Conservation (phyloP, 2,329 filamentous ascomycete genomes). For the Bipolaris zeicola region DNA sequence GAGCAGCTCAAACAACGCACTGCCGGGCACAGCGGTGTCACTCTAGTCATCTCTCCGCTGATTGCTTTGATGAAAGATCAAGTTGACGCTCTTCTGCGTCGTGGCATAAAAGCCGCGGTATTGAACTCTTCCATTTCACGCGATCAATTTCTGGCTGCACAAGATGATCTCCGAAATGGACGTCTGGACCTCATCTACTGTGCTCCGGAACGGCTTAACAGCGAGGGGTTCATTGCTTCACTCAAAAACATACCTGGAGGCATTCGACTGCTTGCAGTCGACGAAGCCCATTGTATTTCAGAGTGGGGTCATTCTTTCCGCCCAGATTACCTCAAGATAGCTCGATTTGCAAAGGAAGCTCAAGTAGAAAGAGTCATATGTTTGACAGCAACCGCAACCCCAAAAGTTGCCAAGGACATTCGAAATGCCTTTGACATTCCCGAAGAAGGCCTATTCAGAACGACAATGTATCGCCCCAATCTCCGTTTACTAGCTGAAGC, state of each 20-base stretch:
- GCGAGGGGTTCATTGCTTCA: slow-evolving; percentile 65
- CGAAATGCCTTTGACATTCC: slow-evolving; percentile 87
- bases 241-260: slow-evolving; percentile 70
- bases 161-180: slow-evolving; percentile 68
- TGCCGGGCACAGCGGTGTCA: slow-evolving; percentile 77
- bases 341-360: slow-evolving; percentile 75
- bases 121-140: slow-evolving; percentile 68
- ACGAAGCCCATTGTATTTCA: slow-evolving; percentile 94
- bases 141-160: slow-evolving; percentile 64
- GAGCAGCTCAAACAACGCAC: slow-evolving; percentile 22
- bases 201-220: slow-evolving; percentile 95
- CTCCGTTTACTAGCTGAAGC: slow-evolving; percentile 61
- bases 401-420: slow-evolving; percentile 74
- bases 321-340: slow-evolving; percentile 83
- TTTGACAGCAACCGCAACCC: slow-evolving; percentile 89
- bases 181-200: slow-evolving; percentile 84
- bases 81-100: slow-evolving; percentile 73
- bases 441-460: slow-evolving; percentile 64
- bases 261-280: slow-evolving; percentile 85
- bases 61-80: slow-evolving; percentile 97
- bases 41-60: slow-evolving; percentile 87
- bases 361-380: slow-evolving; percentile 77
- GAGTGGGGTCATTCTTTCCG: slow-evolving; percentile 98
- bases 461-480: slow-evolving; percentile 64
- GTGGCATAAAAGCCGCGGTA: slow-evolving; percentile 77